Base-by-base conservation (phyloP, 306 rosid genomes). In the Vachellia pachyceras region DNA sequence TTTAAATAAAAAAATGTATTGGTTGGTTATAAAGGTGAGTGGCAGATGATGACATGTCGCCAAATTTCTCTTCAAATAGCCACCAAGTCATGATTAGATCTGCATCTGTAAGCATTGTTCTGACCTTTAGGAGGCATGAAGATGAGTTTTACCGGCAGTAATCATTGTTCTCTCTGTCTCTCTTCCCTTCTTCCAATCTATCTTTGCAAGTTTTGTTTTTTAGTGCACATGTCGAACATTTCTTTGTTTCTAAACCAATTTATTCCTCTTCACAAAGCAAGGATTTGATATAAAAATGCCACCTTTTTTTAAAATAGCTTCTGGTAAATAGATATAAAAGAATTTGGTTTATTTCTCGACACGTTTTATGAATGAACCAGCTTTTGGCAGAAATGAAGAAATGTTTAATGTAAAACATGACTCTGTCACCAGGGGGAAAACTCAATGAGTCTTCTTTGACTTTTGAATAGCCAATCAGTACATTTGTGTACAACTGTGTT, bases 11-110 rank as follows among this genome's bases (percentile, higher is more conserved):
- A 49, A 49, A 55, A 37, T 61, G 29, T 4, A 4, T 78, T 86
- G 73, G 40, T 82, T 85, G 80, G 89, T 84, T 74, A 79, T 75
- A 60, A 85, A 85, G 93, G 86, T 80, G 82, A 83, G 71, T 17
- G 92, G 84, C 50, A 69, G 97, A 91, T 85, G 82, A 88, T 78
- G 94, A 91, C 94, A 82, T 83, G 83, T 72, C 80, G 89, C 95
- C 97, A 84, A 86, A 90, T 82, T 71, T 75, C 75, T 69, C 78
- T 77, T 72, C 15, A 72, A 79, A 73, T 10, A 61, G 65, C 52
- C 72, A 20, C 79, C 61, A 67, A 11, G 49, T 67, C 77, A 50
- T 89, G 52, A 82, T 67, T 71, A 79, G 63, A 75, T 82, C 73
- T 79, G 76, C 23, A 78, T 40, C 0, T 77, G 57, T 74, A 79